Evolutionary conservation across 108 stramenopile genomes (phyloP).

Genomic region (Nitzschia inconspicua): DNA sequence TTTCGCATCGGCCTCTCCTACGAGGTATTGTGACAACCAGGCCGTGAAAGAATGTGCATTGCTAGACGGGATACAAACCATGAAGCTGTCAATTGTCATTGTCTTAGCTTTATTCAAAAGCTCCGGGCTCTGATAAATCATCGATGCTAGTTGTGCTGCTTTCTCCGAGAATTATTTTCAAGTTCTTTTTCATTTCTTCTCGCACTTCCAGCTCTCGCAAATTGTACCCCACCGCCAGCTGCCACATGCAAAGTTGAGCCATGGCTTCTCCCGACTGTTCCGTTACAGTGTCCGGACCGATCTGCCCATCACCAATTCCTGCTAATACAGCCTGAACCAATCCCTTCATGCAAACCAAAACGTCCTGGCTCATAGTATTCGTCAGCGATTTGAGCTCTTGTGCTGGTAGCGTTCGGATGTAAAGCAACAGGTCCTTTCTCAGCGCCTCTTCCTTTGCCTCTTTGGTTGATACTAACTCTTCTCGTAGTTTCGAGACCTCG

Average conservation of each 20-base stretch:
- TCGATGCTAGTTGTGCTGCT: not conserved
- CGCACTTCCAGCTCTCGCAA: conserved; percentile 90
- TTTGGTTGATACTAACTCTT: conserved; percentile 59
- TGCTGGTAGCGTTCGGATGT: conserved; percentile 88
- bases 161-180: not conserved
- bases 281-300: conserved; percentile 77
- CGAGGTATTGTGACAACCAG: not conserved
- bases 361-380: conserved; percentile 85
- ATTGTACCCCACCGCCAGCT: conserved; percentile 93
- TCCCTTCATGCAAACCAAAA: conserved; percentile 93
- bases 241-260: conserved; percentile 99
- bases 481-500: conserved; percentile 70
- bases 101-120: conserved; percentile 13
- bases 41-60: not conserved
- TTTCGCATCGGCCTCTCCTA: no score
- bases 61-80: no score
- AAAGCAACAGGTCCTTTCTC: conserved; percentile 84
- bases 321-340: conserved; percentile 81
- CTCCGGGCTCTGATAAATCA: conserved; percentile 28
- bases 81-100: no score
- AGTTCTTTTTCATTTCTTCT: conserved; percentile 69
- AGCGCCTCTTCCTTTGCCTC: conserved; percentile 75
- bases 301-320: conserved; percentile 68
- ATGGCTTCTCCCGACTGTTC: conserved; percentile 91
- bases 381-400: conserved; percentile 77